Base-by-base conservation (phyloP, 176 grass and related monocot species). In the Areca catechu region DNA sequence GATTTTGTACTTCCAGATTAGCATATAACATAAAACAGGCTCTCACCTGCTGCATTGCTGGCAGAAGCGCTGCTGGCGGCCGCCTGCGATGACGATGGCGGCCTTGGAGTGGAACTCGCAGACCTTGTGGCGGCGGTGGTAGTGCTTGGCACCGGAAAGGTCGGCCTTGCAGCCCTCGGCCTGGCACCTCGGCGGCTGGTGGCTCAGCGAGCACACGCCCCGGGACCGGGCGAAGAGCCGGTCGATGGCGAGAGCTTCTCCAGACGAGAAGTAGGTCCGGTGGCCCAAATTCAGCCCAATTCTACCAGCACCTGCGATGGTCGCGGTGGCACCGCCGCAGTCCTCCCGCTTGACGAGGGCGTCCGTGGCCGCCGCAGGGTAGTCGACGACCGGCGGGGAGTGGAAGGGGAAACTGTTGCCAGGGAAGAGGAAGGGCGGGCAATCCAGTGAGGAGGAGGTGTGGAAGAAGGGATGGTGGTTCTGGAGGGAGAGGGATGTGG, bases 31-130 rank as follows among this genome's bases (percentile, higher is more conserved):
- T 43, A 12, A 43, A 43, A 12, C 34, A 43, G 34, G 34, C 7
- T 43, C 34, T 43, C 30, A 90, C 86, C 86, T 82, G 82, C 86
- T 90, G 74, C 86, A 90, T 76, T 90, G 86, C 70, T 90, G 86
- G 63, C 86, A 90, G 68, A 90, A 90, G 53, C 86, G 85, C 74
- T 90, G 86, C 27, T 81, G 81, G 19, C 82, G 66, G 0, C 86
- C 86, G 5, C 77, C 85, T 12, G 76, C 74, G 21, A 83, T 81
- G 71, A 90, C 86, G 27, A 75, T 62, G 0, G 86, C 60, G 5
- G 78, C 82, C 82, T 90, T 90, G 57, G 86, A 81, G 66, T 90
- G 86, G 71, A 78, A 75, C 58, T 90, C 86, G 75, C 86, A 90
- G 7, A 90, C 86, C 82, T 90, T 90, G 70, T 90, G 86, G 5